Evolutionary conservation across 495 filamentous ascomycete genomes (phyloP).

Genomic region (Poronia punctata): DNA sequence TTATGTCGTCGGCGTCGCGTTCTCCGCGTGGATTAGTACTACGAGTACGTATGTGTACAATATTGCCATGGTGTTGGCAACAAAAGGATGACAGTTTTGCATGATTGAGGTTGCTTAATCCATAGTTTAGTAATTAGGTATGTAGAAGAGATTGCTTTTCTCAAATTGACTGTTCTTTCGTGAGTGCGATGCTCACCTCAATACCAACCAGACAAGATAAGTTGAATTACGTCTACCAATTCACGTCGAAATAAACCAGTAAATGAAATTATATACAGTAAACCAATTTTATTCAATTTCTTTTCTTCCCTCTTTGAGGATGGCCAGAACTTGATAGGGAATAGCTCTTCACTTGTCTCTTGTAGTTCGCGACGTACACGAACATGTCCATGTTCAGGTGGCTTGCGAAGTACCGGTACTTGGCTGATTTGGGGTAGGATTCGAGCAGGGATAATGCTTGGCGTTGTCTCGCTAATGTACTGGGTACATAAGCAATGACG

Average conservation of each 20-base stretch:
- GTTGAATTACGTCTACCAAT: no score
- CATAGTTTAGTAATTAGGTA: no score
- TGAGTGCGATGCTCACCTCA: no score
- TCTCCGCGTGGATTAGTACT: no score
- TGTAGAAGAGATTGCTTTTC: slow-evolving; percentile 3
- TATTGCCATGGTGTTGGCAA: no score
- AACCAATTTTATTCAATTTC: not conserved
- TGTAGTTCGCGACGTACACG: not conserved
- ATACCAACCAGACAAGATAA: no score
- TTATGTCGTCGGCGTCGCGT: no score
- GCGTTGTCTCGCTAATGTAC: slow-evolving; percentile 14
- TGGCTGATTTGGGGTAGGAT: slow-evolving; percentile 6
- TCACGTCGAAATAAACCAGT: not conserved
- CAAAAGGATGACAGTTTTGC: no score
- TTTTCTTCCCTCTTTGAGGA: not conserved
- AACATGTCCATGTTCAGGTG: slow-evolving; percentile 1
- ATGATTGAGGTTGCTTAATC: no score
- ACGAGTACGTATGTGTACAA: no score
- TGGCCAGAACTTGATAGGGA: not conserved
- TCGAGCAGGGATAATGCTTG: slow-evolving; percentile 8
- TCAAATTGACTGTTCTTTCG: slow-evolving; percentile 4
- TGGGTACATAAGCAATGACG: slow-evolving; percentile 13
- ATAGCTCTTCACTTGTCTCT: not conserved
- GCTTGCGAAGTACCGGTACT: slow-evolving; percentile 15
- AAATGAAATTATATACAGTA: not conserved